A percentile compares a stretch with the other conserved stretches of the same genome.
Evolutionary conservation across 495 filamentous ascomycete species (phyloP).

Genomic region (Evernia prunastri): DNA sequence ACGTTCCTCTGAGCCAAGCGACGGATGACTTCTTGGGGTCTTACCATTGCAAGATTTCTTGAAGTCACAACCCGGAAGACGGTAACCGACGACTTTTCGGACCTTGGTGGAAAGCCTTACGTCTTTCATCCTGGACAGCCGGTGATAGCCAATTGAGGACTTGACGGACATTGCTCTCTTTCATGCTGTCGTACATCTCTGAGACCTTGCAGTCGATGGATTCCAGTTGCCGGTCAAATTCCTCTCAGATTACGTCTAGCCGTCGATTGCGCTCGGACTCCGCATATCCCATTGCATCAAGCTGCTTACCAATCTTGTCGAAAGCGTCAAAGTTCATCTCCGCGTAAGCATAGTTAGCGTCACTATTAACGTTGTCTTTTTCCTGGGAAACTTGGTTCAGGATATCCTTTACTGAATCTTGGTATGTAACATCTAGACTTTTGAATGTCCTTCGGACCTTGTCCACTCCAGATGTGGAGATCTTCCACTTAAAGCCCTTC

Average conservation of each 20-base stretch:
- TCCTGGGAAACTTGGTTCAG: constrained; percentile 3
- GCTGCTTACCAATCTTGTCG: constrained; percentile 8
- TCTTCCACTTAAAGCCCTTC: background rate
- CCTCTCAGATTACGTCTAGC: constrained; percentile 3
- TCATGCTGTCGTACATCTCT: constrained; percentile 14
- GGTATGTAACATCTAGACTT: constrained; percentile 8
- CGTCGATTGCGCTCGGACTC: constrained; percentile 6
- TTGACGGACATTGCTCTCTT: constrained; percentile 4
- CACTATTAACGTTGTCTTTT: constrained; percentile 7
- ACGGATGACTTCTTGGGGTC: constrained; percentile 8
- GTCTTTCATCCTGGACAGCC: constrained; percentile 2
- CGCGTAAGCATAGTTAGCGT: constrained; percentile 13
- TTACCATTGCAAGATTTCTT: constrained; percentile 8
- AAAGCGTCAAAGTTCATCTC: constrained; percentile 8
- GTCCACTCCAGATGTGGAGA: background rate
- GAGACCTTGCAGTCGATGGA: constrained; percentile 16
- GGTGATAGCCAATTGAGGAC: constrained; percentile 17
- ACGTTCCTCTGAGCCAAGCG: constrained; percentile 8
- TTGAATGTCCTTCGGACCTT: constrained; percentile 6
- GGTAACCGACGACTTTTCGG: background rate
- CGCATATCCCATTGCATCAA: constrained; percentile 5
- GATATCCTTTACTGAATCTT: constrained; percentile 3
- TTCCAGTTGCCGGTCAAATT: constrained; percentile 10
- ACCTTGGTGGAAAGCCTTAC: constrained; percentile 2
- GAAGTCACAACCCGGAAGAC: constrained; percentile 10